These are phyloP conservation scores for Apiospora koreana DNA, from an alignment of 2,329 filamentous ascomycete genomes.

Conservation along the genomic window DNA sequence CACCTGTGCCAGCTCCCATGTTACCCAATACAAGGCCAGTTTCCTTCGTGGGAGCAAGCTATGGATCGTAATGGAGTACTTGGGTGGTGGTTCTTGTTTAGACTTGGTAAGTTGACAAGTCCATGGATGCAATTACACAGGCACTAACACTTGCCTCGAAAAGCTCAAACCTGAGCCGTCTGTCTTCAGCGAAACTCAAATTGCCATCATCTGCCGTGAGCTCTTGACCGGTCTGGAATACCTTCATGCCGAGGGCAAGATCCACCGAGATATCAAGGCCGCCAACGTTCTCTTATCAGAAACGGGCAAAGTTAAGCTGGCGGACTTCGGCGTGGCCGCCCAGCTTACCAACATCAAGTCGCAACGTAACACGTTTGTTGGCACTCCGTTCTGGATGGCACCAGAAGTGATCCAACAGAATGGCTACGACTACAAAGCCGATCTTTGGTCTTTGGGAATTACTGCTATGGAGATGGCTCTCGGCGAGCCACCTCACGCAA, in stretches of 20 bases:
- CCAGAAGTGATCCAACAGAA: conserved; percentile 92
- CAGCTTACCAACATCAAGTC: conserved; percentile 98
- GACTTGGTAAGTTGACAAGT: conserved; percentile 67
- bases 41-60: conserved; percentile 95
- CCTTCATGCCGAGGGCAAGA: conserved; percentile 90
- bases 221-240: conserved; percentile 89
- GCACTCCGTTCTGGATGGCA: conserved; percentile 97
- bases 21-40: conserved; percentile 95
- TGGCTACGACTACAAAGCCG: conserved; percentile 81
- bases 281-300: conserved; percentile 95
- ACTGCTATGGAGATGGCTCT: conserved; percentile 88
- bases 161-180: conserved; percentile 74
- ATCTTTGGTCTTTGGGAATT: conserved; percentile 92
- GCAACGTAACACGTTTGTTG: conserved; percentile 95
- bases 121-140: neutral
- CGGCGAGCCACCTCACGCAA: conserved; percentile 84
- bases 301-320: conserved; percentile 87
- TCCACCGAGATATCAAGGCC: conserved; percentile 95
- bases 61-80: conserved; percentile 99
- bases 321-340: conserved; percentile 95
- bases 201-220: conserved; percentile 92
- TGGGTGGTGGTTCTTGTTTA: conserved; percentile 92
- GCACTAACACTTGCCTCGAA: conserved; percentile 35
- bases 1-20: conserved; percentile 90
- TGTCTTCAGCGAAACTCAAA: conserved; percentile 83